Conservation (phyloP, 306 rosid genomes). For the Erythrophleum fordii region DNA sequence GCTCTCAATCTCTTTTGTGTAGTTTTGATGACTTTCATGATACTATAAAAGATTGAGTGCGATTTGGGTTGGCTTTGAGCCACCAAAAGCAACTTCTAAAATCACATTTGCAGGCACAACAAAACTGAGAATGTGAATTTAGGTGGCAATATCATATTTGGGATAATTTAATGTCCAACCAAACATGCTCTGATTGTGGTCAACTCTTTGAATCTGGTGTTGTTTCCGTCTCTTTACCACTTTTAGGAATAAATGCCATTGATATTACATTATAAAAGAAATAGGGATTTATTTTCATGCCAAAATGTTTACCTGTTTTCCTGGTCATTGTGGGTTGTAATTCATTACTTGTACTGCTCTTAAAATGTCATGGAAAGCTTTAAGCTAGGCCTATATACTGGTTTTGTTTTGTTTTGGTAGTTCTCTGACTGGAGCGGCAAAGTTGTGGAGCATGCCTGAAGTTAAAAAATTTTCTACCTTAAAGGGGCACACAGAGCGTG, state of each 20-base stretch:
- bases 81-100: background rate
- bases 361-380: background rate
- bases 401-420: slow-evolving; percentile 52
- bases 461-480: slow-evolving; percentile 62
- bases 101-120: background rate
- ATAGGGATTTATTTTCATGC: background rate
- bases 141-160: background rate
- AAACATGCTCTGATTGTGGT: background rate
- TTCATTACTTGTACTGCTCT: background rate
- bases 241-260: background rate
- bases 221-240: background rate
- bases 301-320: background rate
- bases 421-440: slow-evolving; percentile 77
- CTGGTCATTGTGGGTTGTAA: slow-evolving; percentile 8
- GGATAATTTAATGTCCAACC: background rate
- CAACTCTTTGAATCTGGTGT: background rate
- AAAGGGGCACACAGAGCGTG: slow-evolving; percentile 89
- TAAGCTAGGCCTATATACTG: background rate
- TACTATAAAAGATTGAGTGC: background rate
- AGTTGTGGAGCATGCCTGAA: slow-evolving; percentile 94
- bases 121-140: background rate
- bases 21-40: background rate
- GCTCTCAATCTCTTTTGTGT: background rate
- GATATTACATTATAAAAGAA: background rate
- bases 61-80: background rate